Conservation (phyloP, 2,329 filamentous ascomycete species). For the Neoarthrinium moseri region DNA sequence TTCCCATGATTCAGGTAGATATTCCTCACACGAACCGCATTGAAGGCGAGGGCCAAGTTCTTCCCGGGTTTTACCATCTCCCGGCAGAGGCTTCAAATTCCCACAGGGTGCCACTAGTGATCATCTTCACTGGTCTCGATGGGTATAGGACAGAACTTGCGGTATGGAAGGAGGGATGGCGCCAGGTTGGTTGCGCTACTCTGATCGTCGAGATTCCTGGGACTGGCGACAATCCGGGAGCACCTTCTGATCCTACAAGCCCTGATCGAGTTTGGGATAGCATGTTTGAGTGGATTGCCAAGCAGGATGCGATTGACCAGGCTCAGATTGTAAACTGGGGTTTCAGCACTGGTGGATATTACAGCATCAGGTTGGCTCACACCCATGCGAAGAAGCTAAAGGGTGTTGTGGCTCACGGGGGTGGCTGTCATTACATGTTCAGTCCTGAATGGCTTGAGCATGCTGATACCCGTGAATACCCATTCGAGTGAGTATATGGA, state of each 20-base stretch:
- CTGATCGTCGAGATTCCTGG: conserved; percentile 56
- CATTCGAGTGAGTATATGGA: conserved; percentile 45
- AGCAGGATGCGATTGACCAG: conserved; percentile 45
- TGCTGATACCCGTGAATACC: conserved; percentile 57
- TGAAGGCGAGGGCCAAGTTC: conserved; percentile 19
- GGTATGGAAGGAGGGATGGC: conserved; percentile 31
- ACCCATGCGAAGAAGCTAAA: conserved; percentile 51
- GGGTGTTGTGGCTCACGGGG: conserved; percentile 52
- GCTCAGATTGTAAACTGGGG: conserved; percentile 51
- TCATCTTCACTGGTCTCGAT: conserved; percentile 28
- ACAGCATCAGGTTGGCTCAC: conserved; percentile 55
- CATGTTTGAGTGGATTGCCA: conserved; percentile 52
- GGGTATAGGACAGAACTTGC: conserved; percentile 30
- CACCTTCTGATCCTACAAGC: conserved; percentile 39
- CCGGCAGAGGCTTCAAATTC: conserved; percentile 19
- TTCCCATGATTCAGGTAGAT: conserved; percentile 24
- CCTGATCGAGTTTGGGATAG: conserved; percentile 54
- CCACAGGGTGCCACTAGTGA: conserved; percentile 20
- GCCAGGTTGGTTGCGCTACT: conserved; percentile 42
- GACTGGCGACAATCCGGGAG: conserved; percentile 54
- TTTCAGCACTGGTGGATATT: conserved; percentile 58
- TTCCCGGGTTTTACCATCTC: conserved; percentile 27
- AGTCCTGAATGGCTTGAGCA: conserved; percentile 49
- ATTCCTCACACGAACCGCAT: conserved; percentile 27
- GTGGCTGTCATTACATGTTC: conserved; percentile 60